Percentiles rank a stretch among this genome's conserved stretches.
Evolutionary conservation across 768 basidiomycete species (phyloP).

Genomic region (Hydnomerulius pinastri): DNA sequence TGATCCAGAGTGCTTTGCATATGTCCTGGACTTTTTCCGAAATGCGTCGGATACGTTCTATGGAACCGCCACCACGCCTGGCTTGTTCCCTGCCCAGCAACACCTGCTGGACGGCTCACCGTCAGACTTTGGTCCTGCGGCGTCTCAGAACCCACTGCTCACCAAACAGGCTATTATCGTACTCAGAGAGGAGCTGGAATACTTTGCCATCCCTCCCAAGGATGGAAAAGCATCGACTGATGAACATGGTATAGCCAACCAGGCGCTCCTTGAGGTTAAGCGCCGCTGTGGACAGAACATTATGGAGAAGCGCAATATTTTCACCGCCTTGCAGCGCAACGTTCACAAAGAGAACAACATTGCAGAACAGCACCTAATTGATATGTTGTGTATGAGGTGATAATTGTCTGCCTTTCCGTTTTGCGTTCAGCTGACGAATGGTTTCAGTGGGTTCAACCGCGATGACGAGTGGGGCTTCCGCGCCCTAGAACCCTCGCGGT

Average conservation of each 20-base stretch:
- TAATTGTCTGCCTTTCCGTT: conserved; percentile 3
- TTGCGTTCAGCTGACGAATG: conserved; percentile 9
- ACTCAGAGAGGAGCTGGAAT: conserved; percentile 95
- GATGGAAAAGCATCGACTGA: conserved; percentile 64
- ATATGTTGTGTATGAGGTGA: conserved; percentile 99
- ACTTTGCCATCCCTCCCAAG: conserved; percentile 92
- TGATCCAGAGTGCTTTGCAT: conserved; percentile 95
- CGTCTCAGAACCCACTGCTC: conserved; percentile 87
- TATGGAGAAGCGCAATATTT: conserved; percentile 89
- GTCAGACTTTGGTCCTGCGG: conserved; percentile 60
- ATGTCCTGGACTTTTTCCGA: conserved; percentile 90
- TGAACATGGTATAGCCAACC: conserved; percentile 79
- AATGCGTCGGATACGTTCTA: conserved; percentile 90
- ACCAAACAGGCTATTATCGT: conserved; percentile 98
- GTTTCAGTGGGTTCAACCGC: conserved; percentile 80
- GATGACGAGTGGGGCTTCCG: conserved; percentile 99
- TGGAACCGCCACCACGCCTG: conserved; percentile 72
- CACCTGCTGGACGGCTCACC: conserved; percentile 68
- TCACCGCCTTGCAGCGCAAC: conserved; percentile 96
- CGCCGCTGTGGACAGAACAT: conserved; percentile 84
- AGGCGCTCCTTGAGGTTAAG: conserved; percentile 77
- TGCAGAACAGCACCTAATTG: conserved; percentile 98
- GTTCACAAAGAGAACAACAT: conserved; percentile 99
- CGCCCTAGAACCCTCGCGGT: conserved; percentile 92
- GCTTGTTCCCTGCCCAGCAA: conserved; percentile 77